Base-by-base conservation (phyloP, 768 basidiomycete species). In the Suillus clintonianus region DNA sequence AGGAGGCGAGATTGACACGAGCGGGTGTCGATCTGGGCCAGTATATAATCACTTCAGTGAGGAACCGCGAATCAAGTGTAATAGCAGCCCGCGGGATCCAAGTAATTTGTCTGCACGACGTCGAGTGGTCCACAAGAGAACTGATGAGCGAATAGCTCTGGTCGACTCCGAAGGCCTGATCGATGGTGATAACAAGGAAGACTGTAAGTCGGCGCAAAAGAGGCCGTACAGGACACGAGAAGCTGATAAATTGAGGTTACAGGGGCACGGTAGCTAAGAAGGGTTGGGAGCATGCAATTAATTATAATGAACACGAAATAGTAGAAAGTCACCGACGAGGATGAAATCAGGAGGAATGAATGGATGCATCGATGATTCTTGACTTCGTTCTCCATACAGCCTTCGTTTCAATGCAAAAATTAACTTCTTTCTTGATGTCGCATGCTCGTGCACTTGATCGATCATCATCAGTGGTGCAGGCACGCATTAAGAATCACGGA, bases 171-270 rank as follows among this genome's bases (percentile, higher is more conserved):
- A 56, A 57, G 55, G 2, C 10, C 5, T 27, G 37, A 57, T 41
- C 24, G 56, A 57, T 57, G 22, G 24, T 57, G 56, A 57, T 41
- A 57, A 57, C 27, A 57, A 53, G 51, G 51, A 57, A 57, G 56
- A 30, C 15, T 41, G 10, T 19, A 41, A 27, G 27, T 57, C 24
- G 56, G 56, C 17, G 27, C 3, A 39, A 57, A 24, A 41, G 56
- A 30, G 39, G 56, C 56, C 17, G 24, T 11, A 39, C 17, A 27
- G 5, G 22, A 32, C 3, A 10, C 54, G 17, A 37, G 54, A 55
- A 37, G 34, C 55, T 39, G 37, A 57, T 57, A 24, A 27, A 57
- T 36, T 56, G 24, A 56, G 55, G 17, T 39, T 56, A 37, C 55
- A 57, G 55, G 55, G 55, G 37, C 17, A 27, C 34, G 22, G 36